phyloP scores from a whole-genome alignment of 345 rosid genomes.

The Eutrema heterophyllum region DNA sequence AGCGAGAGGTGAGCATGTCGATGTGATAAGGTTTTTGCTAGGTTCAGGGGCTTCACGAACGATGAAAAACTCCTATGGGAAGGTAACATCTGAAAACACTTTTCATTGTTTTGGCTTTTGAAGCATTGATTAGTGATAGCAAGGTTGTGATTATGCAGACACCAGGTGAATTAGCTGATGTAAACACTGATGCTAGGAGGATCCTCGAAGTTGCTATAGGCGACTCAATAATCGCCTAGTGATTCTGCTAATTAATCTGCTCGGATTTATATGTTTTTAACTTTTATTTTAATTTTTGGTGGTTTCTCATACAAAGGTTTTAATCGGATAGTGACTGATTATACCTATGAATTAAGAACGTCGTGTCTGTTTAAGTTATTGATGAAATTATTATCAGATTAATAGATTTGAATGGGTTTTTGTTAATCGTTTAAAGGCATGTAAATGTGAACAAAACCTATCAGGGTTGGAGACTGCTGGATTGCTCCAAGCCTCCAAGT shows the following conservation, averaged over 20 bases:
- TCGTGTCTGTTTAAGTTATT: neutral
- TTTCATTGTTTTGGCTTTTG: neutral
- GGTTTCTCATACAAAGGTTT: neutral
- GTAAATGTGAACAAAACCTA: neutral
- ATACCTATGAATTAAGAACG: neutral
- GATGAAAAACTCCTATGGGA: slow-evolving; percentile 51
- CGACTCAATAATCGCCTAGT: neutral
- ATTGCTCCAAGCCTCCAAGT: too few species aligned
- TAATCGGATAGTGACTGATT: neutral
- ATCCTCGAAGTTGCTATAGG: slow-evolving; percentile 43
- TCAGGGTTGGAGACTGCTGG: too few species aligned
- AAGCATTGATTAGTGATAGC: slow-evolving; percentile 1
- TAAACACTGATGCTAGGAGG: slow-evolving; percentile 51
- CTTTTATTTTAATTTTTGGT: neutral
- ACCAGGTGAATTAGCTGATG: slow-evolving; percentile 60
- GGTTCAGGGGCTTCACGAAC: slow-evolving; percentile 64
- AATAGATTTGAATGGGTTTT: neutral
- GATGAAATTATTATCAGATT: neutral
- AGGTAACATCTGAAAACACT: slow-evolving; percentile 43
- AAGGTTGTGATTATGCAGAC: slow-evolving; percentile 40
- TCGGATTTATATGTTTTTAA: neutral
- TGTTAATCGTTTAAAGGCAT: neutral
- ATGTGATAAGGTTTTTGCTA: slow-evolving; percentile 61
- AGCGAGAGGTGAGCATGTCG: slow-evolving; percentile 83
- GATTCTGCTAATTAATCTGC: neutral